Evolutionary conservation across 2,329 filamentous ascomycete genomes (phyloP), one percentile per base, ranked within the genome.

Genomic region (Bertia moriformis): DNA sequence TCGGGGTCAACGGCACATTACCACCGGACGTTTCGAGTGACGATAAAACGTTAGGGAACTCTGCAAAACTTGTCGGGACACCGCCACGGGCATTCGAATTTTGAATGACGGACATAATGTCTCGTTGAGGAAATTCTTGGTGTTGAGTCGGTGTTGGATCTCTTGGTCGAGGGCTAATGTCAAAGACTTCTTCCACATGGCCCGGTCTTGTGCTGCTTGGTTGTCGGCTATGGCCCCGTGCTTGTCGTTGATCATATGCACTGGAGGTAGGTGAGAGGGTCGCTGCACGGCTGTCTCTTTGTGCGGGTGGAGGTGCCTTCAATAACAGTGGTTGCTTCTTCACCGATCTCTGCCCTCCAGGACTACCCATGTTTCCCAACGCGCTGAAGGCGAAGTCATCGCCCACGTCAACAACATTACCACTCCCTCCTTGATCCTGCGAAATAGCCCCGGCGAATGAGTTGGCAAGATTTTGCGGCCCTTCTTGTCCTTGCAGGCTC

Each of bases 401-500:
- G n/a, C 65, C 68, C 33, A 78, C 63, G 50, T 80, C 74, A 18
- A 78, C 71, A 10, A 79, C 15, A n/a, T 29, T 29, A n/a, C n/a
- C n/a, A n/a, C n/a, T n/a, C n/a, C 22, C 22, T 7, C 32, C 32
- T 67, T 60, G 58, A 33, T 69, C 66, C 37, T 70, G 65, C 13
- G 81, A 74, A 41, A 91, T 79, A 42, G 83, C 73, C 46, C 77
- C 80, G 3, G 78, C 76, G 52, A 96, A 83, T 52, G 94, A 80
- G 48, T 93, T 88, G 41, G 83, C 78, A 32, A 96, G 72, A 43
- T 84, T 89, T 51, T 84, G 76, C 1, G 74, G 68, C 14, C 73
- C 72, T 20, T 78, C 78, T 49, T 89, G 82, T 24, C 88, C 85
- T 54, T 95, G 88, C 38, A 98, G 63, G 45, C 86, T 93, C 51